A percentile compares a stretch with the other conserved stretches of the same genome.
phyloP scores from a whole-genome alignment of 371 early-diverging fungal species.

The Mortierella sp. region DNA sequence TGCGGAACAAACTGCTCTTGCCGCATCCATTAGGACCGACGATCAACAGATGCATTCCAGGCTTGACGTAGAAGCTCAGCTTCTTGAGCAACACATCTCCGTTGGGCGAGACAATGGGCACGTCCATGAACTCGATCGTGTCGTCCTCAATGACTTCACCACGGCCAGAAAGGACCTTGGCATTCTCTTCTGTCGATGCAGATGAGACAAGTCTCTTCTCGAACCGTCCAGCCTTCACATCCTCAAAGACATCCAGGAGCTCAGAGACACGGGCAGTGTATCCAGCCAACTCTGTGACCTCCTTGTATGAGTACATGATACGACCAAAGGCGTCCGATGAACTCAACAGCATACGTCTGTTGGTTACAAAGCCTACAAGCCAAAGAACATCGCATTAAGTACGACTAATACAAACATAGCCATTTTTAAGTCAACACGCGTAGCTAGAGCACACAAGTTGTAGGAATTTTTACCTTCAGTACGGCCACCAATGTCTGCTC shows the following conservation, averaged over 20 bases:
- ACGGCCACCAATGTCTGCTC: conserved; percentile 62
- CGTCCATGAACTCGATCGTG: conserved; percentile 89
- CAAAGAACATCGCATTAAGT: too few species aligned
- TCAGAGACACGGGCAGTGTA: conserved; percentile 89
- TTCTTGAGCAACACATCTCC: conserved; percentile 94
- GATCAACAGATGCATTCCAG: conserved; percentile 91
- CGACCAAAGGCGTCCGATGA: conserved; percentile 92
- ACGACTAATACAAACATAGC: too few species aligned
- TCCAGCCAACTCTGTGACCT: conserved; percentile 90
- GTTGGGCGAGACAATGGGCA: conserved; percentile 96
- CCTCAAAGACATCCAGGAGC: conserved; percentile 83
- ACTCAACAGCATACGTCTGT: conserved; percentile 83
- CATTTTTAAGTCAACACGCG: too few species aligned
- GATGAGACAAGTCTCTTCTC: conserved; percentile 74
- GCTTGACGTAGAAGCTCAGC: conserved; percentile 89
- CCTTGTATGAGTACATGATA: conserved; percentile 92
- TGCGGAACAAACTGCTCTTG: conserved; percentile 95
- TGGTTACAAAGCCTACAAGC: conserved; percentile 87
- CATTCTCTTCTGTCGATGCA: conserved; percentile 66
- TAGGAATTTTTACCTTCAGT: conserved; percentile 60
- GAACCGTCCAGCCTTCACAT: conserved; percentile 79
- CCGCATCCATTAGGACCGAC: conserved; percentile 98
- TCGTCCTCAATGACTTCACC: conserved; percentile 76
- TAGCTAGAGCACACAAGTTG: too few species aligned
- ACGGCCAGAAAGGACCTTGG: conserved; percentile 70